phyloP scores from a whole-genome alignment of 805 yeast species.

The Debaryomyces castellii region DNA sequence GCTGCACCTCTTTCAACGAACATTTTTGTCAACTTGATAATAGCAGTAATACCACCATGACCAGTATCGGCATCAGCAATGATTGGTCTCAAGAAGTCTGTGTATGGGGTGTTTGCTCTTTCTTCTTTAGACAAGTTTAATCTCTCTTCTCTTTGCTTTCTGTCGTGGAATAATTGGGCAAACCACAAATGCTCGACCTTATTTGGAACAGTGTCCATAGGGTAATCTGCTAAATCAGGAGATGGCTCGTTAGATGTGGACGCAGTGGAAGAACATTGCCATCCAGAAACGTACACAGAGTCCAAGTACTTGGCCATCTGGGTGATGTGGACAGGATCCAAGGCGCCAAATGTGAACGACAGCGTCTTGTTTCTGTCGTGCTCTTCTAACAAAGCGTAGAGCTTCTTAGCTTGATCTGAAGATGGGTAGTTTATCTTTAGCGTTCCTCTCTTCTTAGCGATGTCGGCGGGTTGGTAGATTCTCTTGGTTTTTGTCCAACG shows the following conservation, averaged over 20 bases:
- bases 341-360: constrained; percentile 91
- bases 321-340: constrained; percentile 92
- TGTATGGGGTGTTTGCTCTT: constrained; percentile 69
- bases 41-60: constrained; percentile 97
- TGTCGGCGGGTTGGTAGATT: constrained; percentile 83
- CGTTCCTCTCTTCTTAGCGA: constrained; percentile 85
- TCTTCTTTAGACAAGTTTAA: constrained; percentile 58
- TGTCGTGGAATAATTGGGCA: constrained; percentile 95
- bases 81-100: constrained; percentile 90
- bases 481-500: constrained; percentile 90
- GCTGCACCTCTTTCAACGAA: constrained; percentile 98
- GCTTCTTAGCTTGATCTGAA: constrained; percentile 75
- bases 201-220: constrained; percentile 98
- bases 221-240: constrained; percentile 98
- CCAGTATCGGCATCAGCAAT: constrained; percentile 99
- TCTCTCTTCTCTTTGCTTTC: constrained; percentile 90
- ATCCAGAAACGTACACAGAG: constrained; percentile 90
- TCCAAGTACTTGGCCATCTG: constrained; percentile 97
- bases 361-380: constrained; percentile 73
- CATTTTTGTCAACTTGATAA: constrained; percentile 90
- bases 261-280: constrained; percentile 99
- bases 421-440: constrained; percentile 76
- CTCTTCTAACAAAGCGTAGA: constrained; percentile 64
- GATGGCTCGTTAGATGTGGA: constrained; percentile 97
- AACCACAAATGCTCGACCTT: constrained; percentile 96